phyloP scores from a whole-genome alignment of 73 alveolate genomes.

The Blepharisma japonicum region DNA sequence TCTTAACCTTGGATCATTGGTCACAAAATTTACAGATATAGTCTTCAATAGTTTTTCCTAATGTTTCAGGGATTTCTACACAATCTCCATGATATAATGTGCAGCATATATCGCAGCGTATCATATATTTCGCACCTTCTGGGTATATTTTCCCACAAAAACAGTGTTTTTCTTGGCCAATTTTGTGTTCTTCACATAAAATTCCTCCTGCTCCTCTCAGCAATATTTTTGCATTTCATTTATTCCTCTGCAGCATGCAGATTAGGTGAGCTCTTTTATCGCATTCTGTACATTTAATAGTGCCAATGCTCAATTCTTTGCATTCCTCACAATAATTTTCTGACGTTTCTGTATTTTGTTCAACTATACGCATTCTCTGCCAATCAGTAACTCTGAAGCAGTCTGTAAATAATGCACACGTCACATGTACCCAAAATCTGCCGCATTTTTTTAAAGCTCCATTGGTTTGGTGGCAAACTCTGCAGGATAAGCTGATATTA shows the following conservation, averaged over 20 bases:
- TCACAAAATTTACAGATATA: conserved; percentile 21
- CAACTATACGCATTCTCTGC: neutral
- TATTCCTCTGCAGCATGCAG: neutral
- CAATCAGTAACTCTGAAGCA: too few species aligned
- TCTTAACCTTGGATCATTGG: neutral
- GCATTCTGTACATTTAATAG: conserved; percentile 25
- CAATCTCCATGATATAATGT: conserved; percentile 24
- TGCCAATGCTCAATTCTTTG: neutral
- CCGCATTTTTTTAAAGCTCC: conserved; percentile 21
- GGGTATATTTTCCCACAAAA: neutral
- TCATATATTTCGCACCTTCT: neutral
- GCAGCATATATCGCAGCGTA: conserved; percentile 7
- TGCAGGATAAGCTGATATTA: neutral
- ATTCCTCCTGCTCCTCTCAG: neutral
- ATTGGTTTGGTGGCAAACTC: neutral
- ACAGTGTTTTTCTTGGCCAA: conserved; percentile 4
- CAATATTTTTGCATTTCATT: too few species aligned
- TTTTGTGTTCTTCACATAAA: neutral
- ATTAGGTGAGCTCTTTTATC: neutral
- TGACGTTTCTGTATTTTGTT: neutral
- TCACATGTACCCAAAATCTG: neutral
- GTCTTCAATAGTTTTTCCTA: conserved; percentile 6
- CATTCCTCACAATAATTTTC: neutral
- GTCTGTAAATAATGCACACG: neutral
- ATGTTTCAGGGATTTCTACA: neutral